These are phyloP conservation scores for Monilinia fructicola DNA, from an alignment of 2,329 filamentous ascomycete genomes.

Conservation along the genomic window DNA sequence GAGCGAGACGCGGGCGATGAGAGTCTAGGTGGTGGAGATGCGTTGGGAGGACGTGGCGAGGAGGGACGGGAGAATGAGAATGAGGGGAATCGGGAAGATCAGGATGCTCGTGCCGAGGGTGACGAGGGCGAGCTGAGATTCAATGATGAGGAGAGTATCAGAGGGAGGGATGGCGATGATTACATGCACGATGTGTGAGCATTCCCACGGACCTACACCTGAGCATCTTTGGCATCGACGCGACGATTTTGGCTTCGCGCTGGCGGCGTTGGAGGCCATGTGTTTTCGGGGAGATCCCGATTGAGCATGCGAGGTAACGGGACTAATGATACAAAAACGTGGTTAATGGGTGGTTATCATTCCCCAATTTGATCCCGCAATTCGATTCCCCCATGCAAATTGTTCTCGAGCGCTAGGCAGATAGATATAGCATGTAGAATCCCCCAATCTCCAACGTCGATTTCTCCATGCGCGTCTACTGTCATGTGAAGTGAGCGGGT, in stretches of 20 bases:
- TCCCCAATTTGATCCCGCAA: neutral
- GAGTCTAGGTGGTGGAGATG: neutral
- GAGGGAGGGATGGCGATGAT: neutral
- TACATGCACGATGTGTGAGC: neutral
- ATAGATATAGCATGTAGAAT: neutral
- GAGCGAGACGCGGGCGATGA: neutral
- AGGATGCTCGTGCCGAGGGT: neutral
- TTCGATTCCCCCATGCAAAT: neutral
- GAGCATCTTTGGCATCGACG: neutral
- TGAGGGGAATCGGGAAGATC: too few relatives aligned
- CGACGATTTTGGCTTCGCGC: neutral
- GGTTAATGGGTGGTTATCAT: neutral
- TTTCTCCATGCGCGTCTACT: neutral
- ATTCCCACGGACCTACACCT: neutral
- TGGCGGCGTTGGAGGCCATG: neutral
- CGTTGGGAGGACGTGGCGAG: neutral
- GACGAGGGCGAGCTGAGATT: neutral
- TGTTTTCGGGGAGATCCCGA: slow-evolving; percentile 2
- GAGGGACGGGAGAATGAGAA: neutral
- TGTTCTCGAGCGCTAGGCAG: neutral
- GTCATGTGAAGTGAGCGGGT: neutral
- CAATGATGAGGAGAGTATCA: neutral
- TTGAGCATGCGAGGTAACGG: neutral
- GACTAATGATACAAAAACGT: neutral
- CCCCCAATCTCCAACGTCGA: neutral